Evolutionary conservation across 495 filamentous ascomycete genomes (phyloP), one percentile per base, ranked within the genome.

Genomic region (Penicillium flavigenum): DNA sequence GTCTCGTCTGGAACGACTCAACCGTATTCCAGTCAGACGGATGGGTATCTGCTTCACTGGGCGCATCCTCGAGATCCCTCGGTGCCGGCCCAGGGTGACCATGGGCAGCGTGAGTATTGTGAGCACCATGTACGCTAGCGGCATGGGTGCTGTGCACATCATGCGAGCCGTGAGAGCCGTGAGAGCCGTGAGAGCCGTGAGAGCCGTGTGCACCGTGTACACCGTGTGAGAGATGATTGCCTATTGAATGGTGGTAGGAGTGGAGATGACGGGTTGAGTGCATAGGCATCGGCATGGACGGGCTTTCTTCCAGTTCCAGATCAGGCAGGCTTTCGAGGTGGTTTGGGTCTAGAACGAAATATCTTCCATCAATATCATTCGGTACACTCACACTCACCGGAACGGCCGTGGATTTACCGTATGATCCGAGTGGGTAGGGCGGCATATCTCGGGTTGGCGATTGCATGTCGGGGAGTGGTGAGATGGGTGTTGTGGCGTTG

Each of bases 381-480:
- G 22, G 38, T 26, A n/a, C 36, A 38, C 22, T 22, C 32, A 51
- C 34, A 26, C 22, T 26, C 36, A 54, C 27, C 36, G 56, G 48
- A 34, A 45, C 10, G 43, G 20, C 47, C 20, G 38, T 58, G 19
- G 41, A 51, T 57, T 42, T 64, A 69, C 66, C 64, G 32, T 64
- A 55, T 47, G 53, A 64, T 17, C 32, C 47, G 11, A 69, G 44
- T 7, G 64, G 58, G 38, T 61, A 67, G 5, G 51, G 41, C 27
- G 56, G 53, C 19, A 66, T 63, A 51, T 76, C 66, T 58, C 73
- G 65, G 8, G 61, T 54, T 27, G 67, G 65, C 14, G 72, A 67
- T 14, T 66, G 63, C 14, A 68, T 59, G 10, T 76, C 73, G 46
- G 68, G 60, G 11, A 62, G 31, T 20, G 72, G 71, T 27, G 72